These are phyloP conservation scores for Camelina laxa DNA, from an alignment of 345 rosid genomes.

Conservation along the genomic window DNA sequence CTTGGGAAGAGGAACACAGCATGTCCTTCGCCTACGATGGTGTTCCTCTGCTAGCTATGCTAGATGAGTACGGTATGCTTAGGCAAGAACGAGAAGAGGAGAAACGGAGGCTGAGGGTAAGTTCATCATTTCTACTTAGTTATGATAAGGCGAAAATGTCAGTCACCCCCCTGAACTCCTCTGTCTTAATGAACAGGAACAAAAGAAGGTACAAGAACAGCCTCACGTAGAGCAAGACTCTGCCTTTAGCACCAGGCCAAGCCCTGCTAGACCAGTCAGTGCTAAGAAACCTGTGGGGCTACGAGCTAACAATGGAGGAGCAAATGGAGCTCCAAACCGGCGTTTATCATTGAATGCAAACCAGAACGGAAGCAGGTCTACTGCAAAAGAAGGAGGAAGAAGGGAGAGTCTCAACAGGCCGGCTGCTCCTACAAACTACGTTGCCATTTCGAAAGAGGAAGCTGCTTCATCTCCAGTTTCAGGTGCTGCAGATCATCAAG, in stretches of 20 bases:
- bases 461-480: conserved; percentile 68
- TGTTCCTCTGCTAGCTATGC: conserved; percentile 94
- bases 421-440: conserved; percentile 76
- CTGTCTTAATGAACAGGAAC: conserved; percentile 54
- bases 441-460: conserved; percentile 85
- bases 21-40: conserved; percentile 84
- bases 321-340: conserved; percentile 82
- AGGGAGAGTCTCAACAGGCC: conserved; percentile 68
- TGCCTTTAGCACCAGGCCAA: conserved; percentile 70
- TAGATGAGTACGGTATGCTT: conserved; percentile 98
- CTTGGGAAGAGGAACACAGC: conserved; percentile 91
- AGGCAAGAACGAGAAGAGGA: conserved; percentile 99
- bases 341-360: conserved; percentile 76
- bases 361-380: conserved; percentile 84
- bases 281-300: conserved; percentile 74
- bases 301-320: conserved; percentile 68
- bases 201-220: conserved; percentile 85
- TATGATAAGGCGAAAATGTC: not conserved
- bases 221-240: conserved; percentile 83
- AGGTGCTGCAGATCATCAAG: conserved; percentile 58
- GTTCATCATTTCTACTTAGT: conserved; percentile 26
- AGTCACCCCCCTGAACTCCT: not conserved
- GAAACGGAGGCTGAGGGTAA: conserved; percentile 79
- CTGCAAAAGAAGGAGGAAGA: conserved; percentile 69
- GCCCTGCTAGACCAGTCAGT: conserved; percentile 83